These are phyloP conservation scores for Lolium perenne DNA, from an alignment of 176 grass and related monocot genomes.

Conservation along the genomic window DNA sequence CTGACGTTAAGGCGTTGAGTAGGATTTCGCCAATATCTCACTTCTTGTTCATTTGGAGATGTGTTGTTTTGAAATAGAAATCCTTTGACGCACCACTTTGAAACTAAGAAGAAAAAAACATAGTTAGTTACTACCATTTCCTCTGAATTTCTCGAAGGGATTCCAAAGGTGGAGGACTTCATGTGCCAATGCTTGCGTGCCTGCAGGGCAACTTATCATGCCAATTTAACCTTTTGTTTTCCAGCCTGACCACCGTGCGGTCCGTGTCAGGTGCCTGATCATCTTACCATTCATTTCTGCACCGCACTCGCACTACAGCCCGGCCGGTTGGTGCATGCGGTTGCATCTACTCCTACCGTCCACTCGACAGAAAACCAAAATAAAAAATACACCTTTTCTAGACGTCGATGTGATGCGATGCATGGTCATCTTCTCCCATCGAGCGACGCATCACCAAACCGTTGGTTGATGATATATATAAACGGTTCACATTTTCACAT, in stretches of 20 bases:
- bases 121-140: neutral
- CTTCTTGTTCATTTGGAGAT: no score
- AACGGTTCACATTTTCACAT: conserved; percentile 26
- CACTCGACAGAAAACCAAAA: neutral
- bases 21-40: no score
- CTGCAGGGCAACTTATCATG: conserved; percentile 19
- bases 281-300: conserved; percentile 10
- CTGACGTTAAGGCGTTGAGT: no score
- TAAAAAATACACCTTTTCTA: neutral
- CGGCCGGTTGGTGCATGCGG: conserved; percentile 26
- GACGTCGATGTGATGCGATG: neutral
- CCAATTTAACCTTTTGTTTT: neutral
- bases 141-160: neutral
- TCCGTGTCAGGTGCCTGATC: neutral
- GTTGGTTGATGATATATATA: neutral
- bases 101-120: no score
- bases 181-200: conserved; percentile 43
- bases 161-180: neutral
- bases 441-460: conserved; percentile 50
- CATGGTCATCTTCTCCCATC: neutral
- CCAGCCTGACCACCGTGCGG: neutral
- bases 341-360: neutral
- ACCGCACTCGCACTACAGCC: neutral
- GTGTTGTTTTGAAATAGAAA: no score
- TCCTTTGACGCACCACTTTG: no score